These are phyloP conservation scores for Solanum chiquidenum DNA, from an alignment of 257 asterid genomes.

Conservation along the genomic window DNA sequence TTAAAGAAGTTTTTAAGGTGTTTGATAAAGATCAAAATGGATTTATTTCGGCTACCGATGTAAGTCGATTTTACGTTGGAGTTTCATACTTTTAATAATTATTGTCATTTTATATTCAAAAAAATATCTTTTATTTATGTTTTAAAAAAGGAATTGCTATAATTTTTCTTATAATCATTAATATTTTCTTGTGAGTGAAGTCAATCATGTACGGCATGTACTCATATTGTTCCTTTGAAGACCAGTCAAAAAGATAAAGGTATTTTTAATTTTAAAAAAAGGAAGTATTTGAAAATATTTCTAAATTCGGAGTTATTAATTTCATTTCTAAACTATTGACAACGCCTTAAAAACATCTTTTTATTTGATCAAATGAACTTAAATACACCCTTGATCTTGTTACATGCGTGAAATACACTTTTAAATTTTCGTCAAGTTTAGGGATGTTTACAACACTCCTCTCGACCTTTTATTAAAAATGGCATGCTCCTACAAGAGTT, in stretches of 20 bases:
- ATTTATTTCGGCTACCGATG: conserved; percentile 41
- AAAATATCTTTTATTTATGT: background rate
- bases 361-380: too few species aligned
- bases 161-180: background rate
- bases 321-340: too few species aligned
- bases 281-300: too few species aligned
- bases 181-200: background rate
- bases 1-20: conserved; percentile 44
- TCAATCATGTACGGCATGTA: background rate
- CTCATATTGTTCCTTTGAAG: background rate
- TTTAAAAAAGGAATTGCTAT: background rate
- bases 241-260: background rate
- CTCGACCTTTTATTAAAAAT: too few species aligned
- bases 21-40: conserved; percentile 52
- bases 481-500: background rate
- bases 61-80: background rate
- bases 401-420: background rate
- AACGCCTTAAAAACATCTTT: rapidly evolving
- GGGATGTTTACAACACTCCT: background rate
- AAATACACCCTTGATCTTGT: too few species aligned
- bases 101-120: background rate
- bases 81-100: background rate
- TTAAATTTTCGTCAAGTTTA: too few species aligned
- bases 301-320: too few species aligned
- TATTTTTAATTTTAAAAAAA: background rate